Evolutionary conservation across 768 basidiomycete species (phyloP).

Genomic region (Auricularia cornea): DNA sequence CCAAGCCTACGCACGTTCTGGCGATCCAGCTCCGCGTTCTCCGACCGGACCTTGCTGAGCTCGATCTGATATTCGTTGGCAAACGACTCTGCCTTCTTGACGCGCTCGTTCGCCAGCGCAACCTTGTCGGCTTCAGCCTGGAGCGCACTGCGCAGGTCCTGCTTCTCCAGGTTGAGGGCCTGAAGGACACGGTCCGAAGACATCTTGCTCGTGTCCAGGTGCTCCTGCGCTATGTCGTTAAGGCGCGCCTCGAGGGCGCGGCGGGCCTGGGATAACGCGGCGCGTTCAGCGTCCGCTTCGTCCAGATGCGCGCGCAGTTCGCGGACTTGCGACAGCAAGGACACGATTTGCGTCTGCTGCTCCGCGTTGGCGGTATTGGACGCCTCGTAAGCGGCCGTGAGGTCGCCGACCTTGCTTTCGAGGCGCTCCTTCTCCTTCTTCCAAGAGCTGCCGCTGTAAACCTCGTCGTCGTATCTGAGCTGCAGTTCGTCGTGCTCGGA

Average conservation of each 20-base stretch:
- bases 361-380: conserved; percentile 65
- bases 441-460: conserved; percentile 72
- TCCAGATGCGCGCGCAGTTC: conserved; percentile 74
- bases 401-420: conserved; percentile 71
- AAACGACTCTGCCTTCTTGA: conserved; percentile 73
- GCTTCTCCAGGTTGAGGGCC: conserved; percentile 67
- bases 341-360: conserved; percentile 77
- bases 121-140: conserved; percentile 75
- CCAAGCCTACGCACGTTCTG: conserved; percentile 48
- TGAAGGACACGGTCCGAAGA: conserved; percentile 69
- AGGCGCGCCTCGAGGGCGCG: conserved; percentile 72
- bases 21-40: conserved; percentile 74
- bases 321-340: conserved; percentile 77
- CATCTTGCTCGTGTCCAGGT: conserved; percentile 59
- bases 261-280: conserved; percentile 72
- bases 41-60: conserved; percentile 65
- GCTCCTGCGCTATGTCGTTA: conserved; percentile 70
- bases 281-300: conserved; percentile 76
- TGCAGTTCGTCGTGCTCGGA: conserved; percentile 72
- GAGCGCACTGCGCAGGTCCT: conserved; percentile 67
- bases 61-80: conserved; percentile 71
- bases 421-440: conserved; percentile 82
- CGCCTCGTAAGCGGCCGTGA: conserved; percentile 67
- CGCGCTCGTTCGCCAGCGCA: conserved; percentile 59
- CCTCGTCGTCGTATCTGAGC: conserved; percentile 65